Percentiles rank a stretch among this genome's conserved stretches.
Conservation (phyloP, 805 yeast species). For the Maudiozyma bulderi region DNA sequence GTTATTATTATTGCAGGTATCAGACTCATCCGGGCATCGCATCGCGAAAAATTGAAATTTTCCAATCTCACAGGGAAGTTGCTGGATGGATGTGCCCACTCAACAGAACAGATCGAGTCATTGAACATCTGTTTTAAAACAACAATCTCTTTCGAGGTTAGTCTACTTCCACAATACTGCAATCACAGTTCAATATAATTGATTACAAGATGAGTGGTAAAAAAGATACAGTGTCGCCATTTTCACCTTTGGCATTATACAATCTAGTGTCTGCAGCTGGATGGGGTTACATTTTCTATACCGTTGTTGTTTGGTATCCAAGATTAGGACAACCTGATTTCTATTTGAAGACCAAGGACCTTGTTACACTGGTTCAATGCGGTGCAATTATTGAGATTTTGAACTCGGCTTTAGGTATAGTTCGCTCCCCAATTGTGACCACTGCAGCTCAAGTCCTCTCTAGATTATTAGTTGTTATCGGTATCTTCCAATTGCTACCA, state of each 20-base stretch:
- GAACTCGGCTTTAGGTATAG: conserved; percentile 71
- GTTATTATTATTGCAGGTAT: too few species aligned
- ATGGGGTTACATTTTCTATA: conserved; percentile 44
- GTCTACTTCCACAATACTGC: too few species aligned
- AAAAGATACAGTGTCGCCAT: conserved; percentile 14
- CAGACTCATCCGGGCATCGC: too few species aligned
- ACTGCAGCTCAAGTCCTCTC: conserved; percentile 84
- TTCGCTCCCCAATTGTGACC: conserved; percentile 75
- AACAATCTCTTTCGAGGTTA: too few species aligned
- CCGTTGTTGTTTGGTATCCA: conserved; percentile 33
- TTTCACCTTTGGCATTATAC: conserved; percentile 34
- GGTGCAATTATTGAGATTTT: conserved; percentile 72
- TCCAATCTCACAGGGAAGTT: too few species aligned
- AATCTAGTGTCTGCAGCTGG: conserved; percentile 44
- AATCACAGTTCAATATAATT: background rate
- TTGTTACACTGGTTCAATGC: conserved; percentile 62
- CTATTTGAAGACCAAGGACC: conserved; percentile 46
- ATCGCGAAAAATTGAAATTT: too few species aligned
- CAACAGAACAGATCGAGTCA: too few species aligned
- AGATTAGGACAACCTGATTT: conserved; percentile 55
- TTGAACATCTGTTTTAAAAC: too few species aligned
- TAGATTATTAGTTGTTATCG: conserved; percentile 71
- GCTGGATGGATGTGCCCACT: too few species aligned
- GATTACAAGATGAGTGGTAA: conserved; percentile 7
- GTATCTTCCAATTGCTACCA: conserved; percentile 71